phyloP scores from a whole-genome alignment of 1,284 basidiomycete species.

The Prillingera fragicola region DNA sequence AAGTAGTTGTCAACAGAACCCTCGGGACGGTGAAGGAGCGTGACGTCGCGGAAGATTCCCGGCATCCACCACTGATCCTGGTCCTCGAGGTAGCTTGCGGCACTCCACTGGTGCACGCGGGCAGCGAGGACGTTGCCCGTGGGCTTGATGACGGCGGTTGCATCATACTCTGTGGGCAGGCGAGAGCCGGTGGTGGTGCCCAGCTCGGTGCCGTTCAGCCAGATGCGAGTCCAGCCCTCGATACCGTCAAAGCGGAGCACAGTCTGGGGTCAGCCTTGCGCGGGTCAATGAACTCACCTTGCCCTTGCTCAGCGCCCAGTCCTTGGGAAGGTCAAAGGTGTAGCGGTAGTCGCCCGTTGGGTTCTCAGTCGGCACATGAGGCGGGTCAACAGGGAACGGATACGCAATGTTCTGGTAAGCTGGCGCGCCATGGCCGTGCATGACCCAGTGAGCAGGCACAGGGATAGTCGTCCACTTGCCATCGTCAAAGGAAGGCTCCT shows the following conservation, averaged over 20 bases:
- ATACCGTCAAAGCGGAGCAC: slow-evolving; percentile 20
- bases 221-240: slow-evolving; percentile 17
- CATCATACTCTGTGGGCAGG: slow-evolving; percentile 15
- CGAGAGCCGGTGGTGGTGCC: slow-evolving; percentile 10
- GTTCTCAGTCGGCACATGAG: slow-evolving; percentile 18
- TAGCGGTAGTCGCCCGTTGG: slow-evolving; percentile 14
- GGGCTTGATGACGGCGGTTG: background rate
- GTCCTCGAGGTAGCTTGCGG: slow-evolving; percentile 21
- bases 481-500: slow-evolving; percentile 1
- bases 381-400: slow-evolving; percentile 15
- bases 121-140: slow-evolving; percentile 13
- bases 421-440: slow-evolving; percentile 14
- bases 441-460: slow-evolving; percentile 15
- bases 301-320: slow-evolving; percentile 5
- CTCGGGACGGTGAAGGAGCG: slow-evolving; percentile 18
- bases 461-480: slow-evolving; percentile 7
- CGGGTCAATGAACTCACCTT: background rate
- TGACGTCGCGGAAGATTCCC: slow-evolving; percentile 25
- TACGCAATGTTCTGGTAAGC: slow-evolving; percentile 16
- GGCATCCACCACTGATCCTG: slow-evolving; percentile 31
- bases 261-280: slow-evolving; percentile 2
- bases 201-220: slow-evolving; percentile 13
- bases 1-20: slow-evolving; percentile 17
- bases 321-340: slow-evolving; percentile 6
- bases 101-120: slow-evolving; percentile 23